Percentiles rank a stretch among this genome's conserved stretches.
Conservation (phyloP, 2,329 filamentous ascomycete species). For the Trichoderma hamatum region DNA sequence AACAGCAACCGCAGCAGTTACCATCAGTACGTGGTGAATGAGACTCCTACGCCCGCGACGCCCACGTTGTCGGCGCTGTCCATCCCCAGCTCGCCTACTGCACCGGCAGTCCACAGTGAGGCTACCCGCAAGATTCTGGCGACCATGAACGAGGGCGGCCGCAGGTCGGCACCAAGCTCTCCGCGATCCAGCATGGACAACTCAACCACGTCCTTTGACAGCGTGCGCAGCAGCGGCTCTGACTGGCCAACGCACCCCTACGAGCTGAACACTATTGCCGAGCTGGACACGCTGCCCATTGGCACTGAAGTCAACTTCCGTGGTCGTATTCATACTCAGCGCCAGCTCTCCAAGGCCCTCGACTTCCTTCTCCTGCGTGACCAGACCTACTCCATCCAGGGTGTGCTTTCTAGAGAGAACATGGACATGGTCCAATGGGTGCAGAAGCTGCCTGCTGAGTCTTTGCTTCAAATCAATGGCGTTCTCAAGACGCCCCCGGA, state of each 20-base stretch:
- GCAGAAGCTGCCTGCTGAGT: conserved; percentile 78
- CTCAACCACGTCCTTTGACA: conserved; percentile 41
- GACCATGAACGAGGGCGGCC: conserved; percentile 41
- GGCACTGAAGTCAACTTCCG: conserved; percentile 48
- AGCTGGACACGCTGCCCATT: conserved; percentile 43
- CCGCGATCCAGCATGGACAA: conserved; percentile 35
- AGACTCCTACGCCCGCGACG: conserved; percentile 18
- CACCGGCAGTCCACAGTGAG: conserved; percentile 28
- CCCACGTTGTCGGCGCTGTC: conserved; percentile 18
- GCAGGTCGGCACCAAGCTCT: conserved; percentile 33
- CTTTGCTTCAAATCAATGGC: conserved; percentile 76
- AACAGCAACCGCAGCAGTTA: conserved; percentile 23
- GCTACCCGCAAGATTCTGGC: conserved; percentile 32
- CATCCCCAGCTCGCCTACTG: conserved; percentile 17
- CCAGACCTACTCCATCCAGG: conserved; percentile 81
- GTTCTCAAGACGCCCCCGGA: conserved; percentile 73
- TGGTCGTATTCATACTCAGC: conserved; percentile 61
- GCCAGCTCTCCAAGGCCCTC: conserved; percentile 78
- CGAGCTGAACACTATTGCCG: conserved; percentile 44
- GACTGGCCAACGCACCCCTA: conserved; percentile 46
- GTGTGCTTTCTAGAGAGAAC: conserved; percentile 63
- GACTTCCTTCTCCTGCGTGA: conserved; percentile 88
- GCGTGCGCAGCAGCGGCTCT: conserved; percentile 41
- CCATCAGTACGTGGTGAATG: conserved; percentile 13
- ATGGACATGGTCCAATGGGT: conserved; percentile 85